phyloP scores from a whole-genome alignment of 2,329 filamentous ascomycete species.

The Diaporthe velutina region DNA sequence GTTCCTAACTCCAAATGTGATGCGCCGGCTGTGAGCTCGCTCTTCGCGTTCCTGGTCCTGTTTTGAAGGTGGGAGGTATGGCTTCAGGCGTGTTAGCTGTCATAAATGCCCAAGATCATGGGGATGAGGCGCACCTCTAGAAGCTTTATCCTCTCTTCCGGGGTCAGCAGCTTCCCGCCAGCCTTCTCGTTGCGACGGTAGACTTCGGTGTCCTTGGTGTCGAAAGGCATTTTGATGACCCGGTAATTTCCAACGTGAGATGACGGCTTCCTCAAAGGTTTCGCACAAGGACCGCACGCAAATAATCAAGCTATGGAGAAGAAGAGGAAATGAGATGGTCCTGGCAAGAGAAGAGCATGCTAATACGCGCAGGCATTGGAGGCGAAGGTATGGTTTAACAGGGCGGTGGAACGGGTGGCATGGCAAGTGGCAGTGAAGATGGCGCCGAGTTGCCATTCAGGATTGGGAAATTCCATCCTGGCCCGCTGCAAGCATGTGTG shows the following conservation, averaged over 20 bases:
- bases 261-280: neutral
- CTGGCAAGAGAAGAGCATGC: constrained; percentile 39
- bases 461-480: constrained; percentile 28
- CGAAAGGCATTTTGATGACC: constrained; percentile 52
- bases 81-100: constrained; percentile 46
- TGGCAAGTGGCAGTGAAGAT: constrained; percentile 27
- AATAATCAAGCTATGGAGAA: neutral
- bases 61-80: constrained; percentile 53
- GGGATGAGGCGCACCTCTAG: constrained; percentile 53
- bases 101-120: constrained; percentile 36
- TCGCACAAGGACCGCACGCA: neutral
- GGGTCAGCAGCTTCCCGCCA: constrained; percentile 56
- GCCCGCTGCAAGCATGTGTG: constrained; percentile 28
- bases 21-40: constrained; percentile 30
- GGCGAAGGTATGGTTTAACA: constrained; percentile 9
- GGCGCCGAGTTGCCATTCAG: constrained; percentile 22
- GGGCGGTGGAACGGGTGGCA: neutral
- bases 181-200: constrained; percentile 61
- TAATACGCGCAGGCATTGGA: constrained; percentile 23
- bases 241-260: neutral
- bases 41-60: constrained; percentile 47
- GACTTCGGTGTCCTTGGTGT: constrained; percentile 52
- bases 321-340: neutral
- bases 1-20: constrained; percentile 66
- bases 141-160: constrained; percentile 59